phyloP scores from a whole-genome alignment of 306 rosid genomes.

The Castanospermum australe region DNA sequence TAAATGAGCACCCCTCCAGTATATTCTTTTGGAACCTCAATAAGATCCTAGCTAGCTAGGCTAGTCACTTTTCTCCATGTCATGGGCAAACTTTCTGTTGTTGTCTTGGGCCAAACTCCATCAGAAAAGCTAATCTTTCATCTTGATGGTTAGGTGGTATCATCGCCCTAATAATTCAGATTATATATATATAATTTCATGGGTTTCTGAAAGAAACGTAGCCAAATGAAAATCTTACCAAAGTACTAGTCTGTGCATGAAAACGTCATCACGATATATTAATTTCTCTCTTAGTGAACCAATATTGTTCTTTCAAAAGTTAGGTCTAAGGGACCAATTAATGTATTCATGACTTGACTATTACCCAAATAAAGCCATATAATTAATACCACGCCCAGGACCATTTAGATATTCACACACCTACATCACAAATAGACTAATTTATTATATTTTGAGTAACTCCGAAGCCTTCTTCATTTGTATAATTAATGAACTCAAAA shows the following conservation, averaged over 20 bases:
- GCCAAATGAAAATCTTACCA: neutral
- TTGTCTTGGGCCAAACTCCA: neutral
- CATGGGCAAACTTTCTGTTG: neutral
- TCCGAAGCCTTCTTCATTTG: too few species aligned
- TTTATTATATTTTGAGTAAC: neutral
- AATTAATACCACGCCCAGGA: neutral
- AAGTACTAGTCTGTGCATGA: neutral
- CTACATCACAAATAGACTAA: neutral
- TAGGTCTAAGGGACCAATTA: neutral
- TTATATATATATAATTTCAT: neutral
- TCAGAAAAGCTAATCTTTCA: neutral
- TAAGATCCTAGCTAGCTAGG: constrained; percentile 9
- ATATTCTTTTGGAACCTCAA: constrained; percentile 28
- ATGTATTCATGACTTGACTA: constrained; percentile 1
- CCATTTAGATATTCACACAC: neutral
- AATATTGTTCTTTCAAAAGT: neutral
- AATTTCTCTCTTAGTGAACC: constrained; percentile 5
- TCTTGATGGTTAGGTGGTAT: neutral
- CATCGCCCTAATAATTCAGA: neutral
- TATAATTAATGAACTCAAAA: too few species aligned
- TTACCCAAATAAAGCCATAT: neutral
- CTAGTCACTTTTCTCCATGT: constrained; percentile 2
- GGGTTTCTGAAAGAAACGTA: neutral
- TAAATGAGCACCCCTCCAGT: neutral
- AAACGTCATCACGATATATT: constrained; percentile 18